Conservation (phyloP, 345 rosid genomes). For the Aethionema arabicum region DNA sequence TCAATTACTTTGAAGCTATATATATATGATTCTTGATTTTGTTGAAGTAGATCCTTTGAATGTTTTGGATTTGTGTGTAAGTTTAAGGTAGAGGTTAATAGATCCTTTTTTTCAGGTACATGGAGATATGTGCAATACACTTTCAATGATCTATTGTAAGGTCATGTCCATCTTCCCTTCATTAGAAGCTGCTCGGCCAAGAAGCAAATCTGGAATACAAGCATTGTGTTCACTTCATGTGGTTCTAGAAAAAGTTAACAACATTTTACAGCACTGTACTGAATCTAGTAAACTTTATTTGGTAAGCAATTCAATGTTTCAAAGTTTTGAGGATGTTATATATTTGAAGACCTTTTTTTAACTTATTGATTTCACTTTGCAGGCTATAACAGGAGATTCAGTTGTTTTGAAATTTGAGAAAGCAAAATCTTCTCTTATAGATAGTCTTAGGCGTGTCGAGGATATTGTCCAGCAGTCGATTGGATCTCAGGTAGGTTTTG, state of each 20-base stretch:
- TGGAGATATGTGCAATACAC: constrained; percentile 82
- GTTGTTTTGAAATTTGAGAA: constrained; percentile 83
- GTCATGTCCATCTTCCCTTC: constrained; percentile 74
- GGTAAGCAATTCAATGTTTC: constrained; percentile 42
- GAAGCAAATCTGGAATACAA: constrained; percentile 97
- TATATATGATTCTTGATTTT: constrained; percentile 7
- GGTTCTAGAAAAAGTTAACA: constrained; percentile 79
- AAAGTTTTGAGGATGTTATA: not conserved
- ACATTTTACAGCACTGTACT: constrained; percentile 74
- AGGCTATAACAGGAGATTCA: constrained; percentile 98
- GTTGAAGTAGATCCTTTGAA: not conserved
- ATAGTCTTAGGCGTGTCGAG: constrained; percentile 86
- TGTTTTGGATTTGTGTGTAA: constrained; percentile 1
- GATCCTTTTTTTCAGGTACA: constrained; percentile 59
- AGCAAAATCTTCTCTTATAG: constrained; percentile 67
- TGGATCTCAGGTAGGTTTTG: constrained; percentile 69
- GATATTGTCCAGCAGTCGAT: constrained; percentile 81
- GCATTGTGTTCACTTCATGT: constrained; percentile 90
- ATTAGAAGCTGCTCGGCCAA: constrained; percentile 86
- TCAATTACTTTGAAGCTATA: not conserved
- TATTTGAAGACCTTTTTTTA: not conserved
- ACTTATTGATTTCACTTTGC: constrained; percentile 24
- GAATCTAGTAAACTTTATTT: constrained; percentile 87
- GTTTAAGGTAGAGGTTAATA: constrained; percentile 23
- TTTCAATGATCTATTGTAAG: constrained; percentile 72